Conservation (phyloP, 176 grass and related monocot species). For the Tillandsia leiboldiana region DNA sequence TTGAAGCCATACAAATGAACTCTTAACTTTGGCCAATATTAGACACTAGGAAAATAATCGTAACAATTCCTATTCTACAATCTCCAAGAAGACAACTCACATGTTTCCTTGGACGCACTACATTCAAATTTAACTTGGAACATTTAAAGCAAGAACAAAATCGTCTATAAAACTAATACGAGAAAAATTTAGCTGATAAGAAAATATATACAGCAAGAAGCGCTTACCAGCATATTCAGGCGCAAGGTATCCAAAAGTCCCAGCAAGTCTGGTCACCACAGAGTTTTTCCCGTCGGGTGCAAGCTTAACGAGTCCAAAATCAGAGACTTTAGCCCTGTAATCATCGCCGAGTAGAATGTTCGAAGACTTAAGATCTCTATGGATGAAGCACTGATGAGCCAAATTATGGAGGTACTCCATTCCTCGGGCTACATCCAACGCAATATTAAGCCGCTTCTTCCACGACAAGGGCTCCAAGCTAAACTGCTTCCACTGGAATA, state of each 20-base stretch:
- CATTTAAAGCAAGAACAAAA: too few species aligned
- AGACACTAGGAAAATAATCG: too few species aligned
- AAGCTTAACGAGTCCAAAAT: slow-evolving; percentile 80
- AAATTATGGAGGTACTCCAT: slow-evolving; percentile 94
- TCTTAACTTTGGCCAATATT: too few species aligned
- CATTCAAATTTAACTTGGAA: too few species aligned
- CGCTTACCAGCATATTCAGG: slow-evolving; percentile 94
- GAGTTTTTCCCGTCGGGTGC: slow-evolving; percentile 86
- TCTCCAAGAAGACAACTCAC: too few species aligned
- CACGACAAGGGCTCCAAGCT: slow-evolving; percentile 69
- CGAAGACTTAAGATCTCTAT: slow-evolving; percentile 91
- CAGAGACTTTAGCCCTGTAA: slow-evolving; percentile 81
- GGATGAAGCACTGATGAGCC: slow-evolving; percentile 76
- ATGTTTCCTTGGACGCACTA: too few species aligned
- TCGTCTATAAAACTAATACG: too few species aligned
- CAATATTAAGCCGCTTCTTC: slow-evolving; percentile 96
- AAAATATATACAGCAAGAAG: not conserved
- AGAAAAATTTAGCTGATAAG: not conserved
- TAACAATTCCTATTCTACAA: too few species aligned
- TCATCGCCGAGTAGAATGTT: slow-evolving; percentile 90
- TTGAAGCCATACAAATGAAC: too few species aligned
- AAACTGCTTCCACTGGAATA: slow-evolving; percentile 70
- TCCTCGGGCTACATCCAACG: slow-evolving; percentile 78
- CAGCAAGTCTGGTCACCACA: slow-evolving; percentile 84
- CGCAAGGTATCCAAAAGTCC: slow-evolving; percentile 94